phyloP scores from a whole-genome alignment of 2,329 filamentous ascomycete species.

The Ophiosphaerella korrae region DNA sequence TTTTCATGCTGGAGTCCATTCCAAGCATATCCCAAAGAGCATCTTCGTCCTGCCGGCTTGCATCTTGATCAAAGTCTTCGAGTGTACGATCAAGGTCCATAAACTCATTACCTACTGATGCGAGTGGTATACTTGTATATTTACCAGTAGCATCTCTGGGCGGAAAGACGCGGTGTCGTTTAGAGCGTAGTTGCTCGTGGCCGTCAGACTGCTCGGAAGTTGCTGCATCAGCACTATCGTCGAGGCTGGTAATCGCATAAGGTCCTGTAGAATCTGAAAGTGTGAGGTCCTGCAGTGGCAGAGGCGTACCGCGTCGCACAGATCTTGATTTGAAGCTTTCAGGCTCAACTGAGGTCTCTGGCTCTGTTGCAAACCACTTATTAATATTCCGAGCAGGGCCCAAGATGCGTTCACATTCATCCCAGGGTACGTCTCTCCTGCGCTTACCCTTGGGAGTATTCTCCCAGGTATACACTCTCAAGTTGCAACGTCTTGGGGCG shows the following conservation, averaged over 20 bases:
- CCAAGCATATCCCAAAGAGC: conserved; percentile 53
- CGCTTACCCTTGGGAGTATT: conserved; percentile 1
- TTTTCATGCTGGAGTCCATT: conserved; percentile 18
- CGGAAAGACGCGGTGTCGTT: not conserved
- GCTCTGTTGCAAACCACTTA: conserved; percentile 41
- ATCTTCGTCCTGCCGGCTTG: conserved; percentile 52
- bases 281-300: conserved; percentile 23
- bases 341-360: conserved; percentile 18
- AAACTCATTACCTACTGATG: not conserved
- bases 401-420: conserved; percentile 41
- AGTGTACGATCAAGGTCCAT: conserved; percentile 9
- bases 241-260: not conserved
- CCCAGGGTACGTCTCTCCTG: conserved; percentile 53
- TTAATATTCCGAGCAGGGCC: conserved; percentile 5
- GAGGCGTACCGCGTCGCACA: conserved; percentile 33
- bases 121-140: conserved; percentile 4
- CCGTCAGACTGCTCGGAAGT: not conserved
- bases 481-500: conserved; percentile 57
- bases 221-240: not conserved
- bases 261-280: conserved; percentile 16
- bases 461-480: conserved; percentile 53
- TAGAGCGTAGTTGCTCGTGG: not conserved
- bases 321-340: conserved; percentile 25
- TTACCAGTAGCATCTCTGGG: conserved; percentile 6
- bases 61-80: conserved; percentile 55